Percentiles rank a stretch among this genome's conserved stretches.
Conservation (phyloP, 2,329 filamentous ascomycete species). For the Diaporthe destruens region DNA sequence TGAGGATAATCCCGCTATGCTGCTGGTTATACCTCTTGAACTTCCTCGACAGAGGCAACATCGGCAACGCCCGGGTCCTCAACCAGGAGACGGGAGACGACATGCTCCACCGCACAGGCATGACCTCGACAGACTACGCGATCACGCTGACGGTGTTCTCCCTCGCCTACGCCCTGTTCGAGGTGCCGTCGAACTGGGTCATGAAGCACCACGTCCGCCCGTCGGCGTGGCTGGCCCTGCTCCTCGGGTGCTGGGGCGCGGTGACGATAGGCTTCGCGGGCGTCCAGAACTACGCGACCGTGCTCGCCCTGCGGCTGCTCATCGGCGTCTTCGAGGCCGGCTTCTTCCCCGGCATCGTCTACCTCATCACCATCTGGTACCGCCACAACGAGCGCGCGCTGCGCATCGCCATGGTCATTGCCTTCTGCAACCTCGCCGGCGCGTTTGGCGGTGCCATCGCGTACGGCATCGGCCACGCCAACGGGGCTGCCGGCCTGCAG, state of each 20-base stretch:
- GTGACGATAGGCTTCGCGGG: constrained; percentile 47
- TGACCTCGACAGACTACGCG: constrained; percentile 27
- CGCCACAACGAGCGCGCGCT: constrained; percentile 50
- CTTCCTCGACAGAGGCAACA: constrained; percentile 48
- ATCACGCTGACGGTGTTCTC: constrained; percentile 45
- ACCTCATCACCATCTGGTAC: constrained; percentile 53
- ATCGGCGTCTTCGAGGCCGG: constrained; percentile 54
- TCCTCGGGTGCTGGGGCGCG: constrained; percentile 49
- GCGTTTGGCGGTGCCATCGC: constrained; percentile 47
- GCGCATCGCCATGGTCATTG: constrained; percentile 40
- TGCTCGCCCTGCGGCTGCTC: constrained; percentile 49
- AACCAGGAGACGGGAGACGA: constrained; percentile 50
- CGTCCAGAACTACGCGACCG: constrained; percentile 46
- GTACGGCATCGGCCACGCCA: constrained; percentile 52
- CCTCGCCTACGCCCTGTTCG: constrained; percentile 50
- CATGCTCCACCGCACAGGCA: constrained; percentile 41
- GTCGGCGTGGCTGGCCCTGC: constrained; percentile 46
- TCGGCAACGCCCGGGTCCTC: constrained; percentile 50
- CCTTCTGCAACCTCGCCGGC: constrained; percentile 43
- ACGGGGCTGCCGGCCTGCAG: constrained; percentile 51
- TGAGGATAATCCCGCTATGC: constrained; percentile 45
- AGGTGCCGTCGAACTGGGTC: constrained; percentile 49
- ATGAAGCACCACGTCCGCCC: constrained; percentile 49
- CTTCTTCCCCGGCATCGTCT: constrained; percentile 51
- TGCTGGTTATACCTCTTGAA: constrained; percentile 47